Conservation (phyloP, 1,139 yeast genomes). For the Suhomyces guaymorum region DNA sequence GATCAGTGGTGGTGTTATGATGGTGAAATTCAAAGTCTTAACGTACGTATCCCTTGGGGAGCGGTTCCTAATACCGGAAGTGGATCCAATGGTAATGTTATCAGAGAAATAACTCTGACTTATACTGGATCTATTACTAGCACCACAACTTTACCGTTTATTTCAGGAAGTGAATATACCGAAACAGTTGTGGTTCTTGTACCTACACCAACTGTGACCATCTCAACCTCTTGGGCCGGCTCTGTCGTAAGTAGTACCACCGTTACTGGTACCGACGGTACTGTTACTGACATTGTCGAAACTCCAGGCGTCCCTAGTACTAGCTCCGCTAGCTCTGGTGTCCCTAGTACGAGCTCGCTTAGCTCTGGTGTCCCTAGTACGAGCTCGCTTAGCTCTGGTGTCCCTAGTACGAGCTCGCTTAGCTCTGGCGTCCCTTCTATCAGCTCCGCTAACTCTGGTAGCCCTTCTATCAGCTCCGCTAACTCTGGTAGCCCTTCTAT, state of each 20-base stretch:
- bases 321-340: neutral
- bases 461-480: conserved; percentile 10
- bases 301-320: neutral
- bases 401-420: conserved; percentile 21
- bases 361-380: conserved; percentile 14
- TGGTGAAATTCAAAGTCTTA: conserved; percentile 1
- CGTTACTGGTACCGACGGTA: neutral
- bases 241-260: conserved; percentile 1
- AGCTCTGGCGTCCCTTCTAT: conserved; percentile 17
- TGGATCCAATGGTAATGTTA: conserved; percentile 24
- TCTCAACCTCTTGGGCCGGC: conserved; percentile 14
- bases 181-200: conserved; percentile 18
- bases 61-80: conserved; percentile 15
- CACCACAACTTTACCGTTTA: conserved; percentile 6
- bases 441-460: conserved; percentile 10
- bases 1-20: conserved; percentile 20
- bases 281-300: conserved; percentile 3
- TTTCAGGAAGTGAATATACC: conserved; percentile 14
- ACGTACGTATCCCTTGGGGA: conserved; percentile 8
- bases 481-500: conserved; percentile 9
- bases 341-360: neutral
- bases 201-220: conserved; percentile 14
- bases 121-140: conserved; percentile 11
- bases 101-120: conserved; percentile 25
- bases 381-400: conserved; percentile 18